Evolutionary conservation across 805 yeast genomes (phyloP).

Genomic region (Spathaspora gorwiae): DNA sequence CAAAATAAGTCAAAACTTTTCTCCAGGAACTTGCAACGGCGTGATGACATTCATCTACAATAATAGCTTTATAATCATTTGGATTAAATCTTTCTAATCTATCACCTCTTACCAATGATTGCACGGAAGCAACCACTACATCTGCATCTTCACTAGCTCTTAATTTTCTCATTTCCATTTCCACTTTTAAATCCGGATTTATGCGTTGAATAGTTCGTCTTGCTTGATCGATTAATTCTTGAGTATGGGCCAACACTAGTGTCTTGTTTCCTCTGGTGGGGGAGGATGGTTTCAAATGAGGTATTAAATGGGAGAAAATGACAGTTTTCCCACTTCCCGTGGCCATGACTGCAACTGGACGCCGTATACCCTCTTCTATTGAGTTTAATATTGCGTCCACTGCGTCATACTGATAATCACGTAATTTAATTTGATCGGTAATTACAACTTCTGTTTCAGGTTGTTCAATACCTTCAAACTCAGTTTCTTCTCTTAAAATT

Average conservation of each 20-base stretch:
- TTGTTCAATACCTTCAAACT: neutral
- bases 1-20: slow-evolving; percentile 55
- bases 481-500: too few relatives aligned
- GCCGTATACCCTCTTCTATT: slow-evolving; percentile 38
- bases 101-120: slow-evolving; percentile 45
- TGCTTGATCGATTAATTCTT: slow-evolving; percentile 75
- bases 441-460: neutral
- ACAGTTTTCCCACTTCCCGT: slow-evolving; percentile 97
- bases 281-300: slow-evolving; percentile 30
- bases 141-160: slow-evolving; percentile 47
- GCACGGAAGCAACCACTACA: slow-evolving; percentile 75
- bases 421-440: slow-evolving; percentile 10
- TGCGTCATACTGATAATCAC: slow-evolving; percentile 69
- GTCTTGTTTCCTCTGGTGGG: slow-evolving; percentile 32
- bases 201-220: slow-evolving; percentile 40
- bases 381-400: slow-evolving; percentile 51
- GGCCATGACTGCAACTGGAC: slow-evolving; percentile 81
- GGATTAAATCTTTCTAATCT: slow-evolving; percentile 56
- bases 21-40: slow-evolving; percentile 69
- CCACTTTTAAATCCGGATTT: slow-evolving; percentile 51
- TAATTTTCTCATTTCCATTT: slow-evolving; percentile 63
- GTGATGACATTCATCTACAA: slow-evolving; percentile 92
- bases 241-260: slow-evolving; percentile 73
- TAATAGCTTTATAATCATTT: slow-evolving; percentile 59
- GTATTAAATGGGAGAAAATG: slow-evolving; percentile 58